Evolutionary conservation across 495 filamentous ascomycete genomes (phyloP).

Genomic region (Trichoderma reesei): DNA sequence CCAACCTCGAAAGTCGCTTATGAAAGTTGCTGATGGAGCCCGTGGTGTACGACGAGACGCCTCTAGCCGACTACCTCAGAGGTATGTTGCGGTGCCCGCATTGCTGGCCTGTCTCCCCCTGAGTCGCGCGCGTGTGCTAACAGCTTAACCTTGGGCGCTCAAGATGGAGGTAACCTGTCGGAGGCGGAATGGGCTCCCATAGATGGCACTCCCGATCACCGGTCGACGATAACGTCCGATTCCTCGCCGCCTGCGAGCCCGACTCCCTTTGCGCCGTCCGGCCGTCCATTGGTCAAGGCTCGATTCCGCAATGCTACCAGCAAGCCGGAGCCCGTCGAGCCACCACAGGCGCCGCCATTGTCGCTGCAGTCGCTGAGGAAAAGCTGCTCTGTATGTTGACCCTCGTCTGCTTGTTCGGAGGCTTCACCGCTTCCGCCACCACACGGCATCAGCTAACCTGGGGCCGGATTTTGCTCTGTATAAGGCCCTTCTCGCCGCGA

Average conservation of each 20-base stretch:
- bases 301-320: conserved; percentile 52
- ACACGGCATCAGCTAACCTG: conserved; percentile 20
- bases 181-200: conserved; percentile 28
- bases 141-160: not conserved
- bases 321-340: conserved; percentile 46
- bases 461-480: conserved; percentile 15
- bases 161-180: conserved; percentile 32
- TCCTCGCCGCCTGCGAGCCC: conserved; percentile 38
- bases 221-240: conserved; percentile 24
- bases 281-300: conserved; percentile 54
- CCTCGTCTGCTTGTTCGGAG: not conserved
- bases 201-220: conserved; percentile 32
- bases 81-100: not conserved
- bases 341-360: conserved; percentile 43
- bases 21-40: conserved; percentile 63
- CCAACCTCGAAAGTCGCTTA: conserved; percentile 8
- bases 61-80: conserved; percentile 76
- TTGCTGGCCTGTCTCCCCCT: not conserved
- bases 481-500: conserved; percentile 53
- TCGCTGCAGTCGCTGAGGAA: conserved; percentile 45
- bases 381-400: conserved; percentile 47
- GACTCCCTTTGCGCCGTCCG: conserved; percentile 64
- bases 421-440: conserved; percentile 9
- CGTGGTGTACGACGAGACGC: conserved; percentile 80
- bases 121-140: not conserved